Percentiles rank a stretch among this genome's conserved stretches.
Conservation (phyloP, 768 basidiomycete species). For the Rhodotorula sphaerocarpa region DNA sequence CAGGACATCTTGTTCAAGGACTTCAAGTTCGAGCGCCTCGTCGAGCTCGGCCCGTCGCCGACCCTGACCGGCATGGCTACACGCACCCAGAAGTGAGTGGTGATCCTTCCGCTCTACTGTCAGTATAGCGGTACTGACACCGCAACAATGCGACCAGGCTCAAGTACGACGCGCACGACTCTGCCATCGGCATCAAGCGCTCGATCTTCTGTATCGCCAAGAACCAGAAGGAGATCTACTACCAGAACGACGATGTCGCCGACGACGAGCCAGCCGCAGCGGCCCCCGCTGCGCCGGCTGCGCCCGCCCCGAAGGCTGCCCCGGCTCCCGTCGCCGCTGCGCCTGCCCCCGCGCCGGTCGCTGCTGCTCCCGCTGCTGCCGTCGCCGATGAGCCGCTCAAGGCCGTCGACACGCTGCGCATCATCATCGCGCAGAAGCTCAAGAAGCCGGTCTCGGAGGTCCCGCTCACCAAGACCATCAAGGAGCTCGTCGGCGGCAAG, state of each 20-base stretch:
- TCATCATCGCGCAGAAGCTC: constrained; percentile 92
- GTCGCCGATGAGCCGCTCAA: constrained; percentile 88
- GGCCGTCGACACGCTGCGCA: constrained; percentile 74
- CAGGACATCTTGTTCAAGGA: constrained; percentile 85
- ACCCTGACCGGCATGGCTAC: constrained; percentile 91
- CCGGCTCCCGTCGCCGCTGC: constrained; percentile 45
- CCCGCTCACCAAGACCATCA: constrained; percentile 85
- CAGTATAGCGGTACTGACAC: not conserved
- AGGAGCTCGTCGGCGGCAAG: constrained; percentile 96
- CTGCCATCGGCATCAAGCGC: constrained; percentile 68
- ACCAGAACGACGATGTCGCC: constrained; percentile 62
- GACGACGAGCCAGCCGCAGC: constrained; percentile 45
- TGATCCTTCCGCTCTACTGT: not conserved
- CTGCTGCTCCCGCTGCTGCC: constrained; percentile 57
- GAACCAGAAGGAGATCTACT: constrained; percentile 94
- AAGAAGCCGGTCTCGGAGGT: constrained; percentile 90
- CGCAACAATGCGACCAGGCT: constrained; percentile 39
- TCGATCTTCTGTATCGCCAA: constrained; percentile 87
- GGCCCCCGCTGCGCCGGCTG: constrained; percentile 45
- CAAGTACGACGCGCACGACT: constrained; percentile 86
- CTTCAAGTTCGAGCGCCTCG: constrained; percentile 81
- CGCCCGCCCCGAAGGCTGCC: constrained; percentile 44
- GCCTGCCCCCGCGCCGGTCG: constrained; percentile 45
- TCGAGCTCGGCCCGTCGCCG: constrained; percentile 93
- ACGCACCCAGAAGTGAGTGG: constrained; percentile 66